These are phyloP conservation scores for Eragrostis tef DNA, from an alignment of 202 grass and related monocot genomes.

Conservation along the genomic window DNA sequence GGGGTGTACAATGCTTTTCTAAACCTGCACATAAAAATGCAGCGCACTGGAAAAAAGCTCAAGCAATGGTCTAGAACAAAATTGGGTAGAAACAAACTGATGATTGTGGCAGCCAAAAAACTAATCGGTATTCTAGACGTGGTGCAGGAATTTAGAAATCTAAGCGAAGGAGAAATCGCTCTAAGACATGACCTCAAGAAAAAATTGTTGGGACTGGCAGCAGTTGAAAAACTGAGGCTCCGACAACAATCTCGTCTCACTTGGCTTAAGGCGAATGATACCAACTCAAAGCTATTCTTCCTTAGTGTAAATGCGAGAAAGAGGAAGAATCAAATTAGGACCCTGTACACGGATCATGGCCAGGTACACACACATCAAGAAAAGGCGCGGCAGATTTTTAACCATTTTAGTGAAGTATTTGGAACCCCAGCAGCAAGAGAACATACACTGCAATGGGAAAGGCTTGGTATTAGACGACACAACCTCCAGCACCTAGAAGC, in stretches of 20 bases:
- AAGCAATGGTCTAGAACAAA: not conserved
- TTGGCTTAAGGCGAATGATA: not conserved
- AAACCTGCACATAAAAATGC: not conserved
- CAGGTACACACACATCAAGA: not conserved
- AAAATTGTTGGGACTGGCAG: not conserved
- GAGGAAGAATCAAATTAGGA: not conserved
- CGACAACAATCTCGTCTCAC: not conserved
- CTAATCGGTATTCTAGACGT: not conserved
- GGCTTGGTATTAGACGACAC: not conserved
- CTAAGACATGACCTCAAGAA: not conserved
- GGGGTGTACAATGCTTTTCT: not conserved
- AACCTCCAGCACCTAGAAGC: not conserved
- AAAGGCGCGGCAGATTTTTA: not conserved
- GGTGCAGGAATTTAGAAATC: not conserved
- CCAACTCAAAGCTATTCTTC: not conserved
- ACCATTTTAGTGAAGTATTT: too few species aligned
- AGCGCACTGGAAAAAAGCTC: not conserved
- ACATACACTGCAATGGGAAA: not conserved
- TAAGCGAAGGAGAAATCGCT: not conserved
- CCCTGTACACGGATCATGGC: rapidly evolving
- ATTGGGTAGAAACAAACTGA: not conserved
- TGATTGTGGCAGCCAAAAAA: not conserved
- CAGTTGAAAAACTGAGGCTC: not conserved
- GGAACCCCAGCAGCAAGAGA: too few species aligned
- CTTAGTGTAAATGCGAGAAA: not conserved